These are phyloP conservation scores for Urtica urens DNA, from an alignment of 306 rosid species.

Conservation along the genomic window DNA sequence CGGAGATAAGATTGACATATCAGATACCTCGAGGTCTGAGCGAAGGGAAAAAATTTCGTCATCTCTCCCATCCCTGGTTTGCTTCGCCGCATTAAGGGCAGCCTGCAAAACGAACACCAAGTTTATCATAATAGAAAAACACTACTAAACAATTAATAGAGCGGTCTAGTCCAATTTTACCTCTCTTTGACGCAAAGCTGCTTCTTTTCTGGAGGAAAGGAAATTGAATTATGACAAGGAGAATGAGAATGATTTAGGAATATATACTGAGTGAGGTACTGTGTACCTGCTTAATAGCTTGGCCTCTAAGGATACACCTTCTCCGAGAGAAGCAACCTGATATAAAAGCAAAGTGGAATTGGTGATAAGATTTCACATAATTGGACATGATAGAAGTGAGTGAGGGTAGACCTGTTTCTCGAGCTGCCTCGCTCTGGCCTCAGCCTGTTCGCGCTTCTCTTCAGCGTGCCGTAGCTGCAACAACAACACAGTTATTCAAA, in stretches of 20 bases:
- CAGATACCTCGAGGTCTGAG: constrained; percentile 81
- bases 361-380: too few species aligned
- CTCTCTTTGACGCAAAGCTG: constrained; percentile 91
- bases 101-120: constrained; percentile 49
- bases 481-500: constrained; percentile 21
- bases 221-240: constrained; percentile 22
- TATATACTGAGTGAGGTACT: too few species aligned
- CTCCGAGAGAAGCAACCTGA: constrained; percentile 94
- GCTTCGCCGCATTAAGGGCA: constrained; percentile 89
- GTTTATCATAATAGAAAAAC: too few species aligned
- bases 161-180: constrained; percentile 33
- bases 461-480: constrained; percentile 72
- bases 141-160: too few species aligned
- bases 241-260: too few species aligned
- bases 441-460: constrained; percentile 71
- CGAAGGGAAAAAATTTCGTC: constrained; percentile 71
- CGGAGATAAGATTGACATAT: too few species aligned
- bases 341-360: constrained; percentile 4
- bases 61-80: constrained; percentile 60
- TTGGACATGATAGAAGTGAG: constrained; percentile 6
- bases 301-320: constrained; percentile 94
- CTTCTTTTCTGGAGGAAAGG: constrained; percentile 81
- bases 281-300: constrained; percentile 75
- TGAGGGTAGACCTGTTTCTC: constrained; percentile 99
- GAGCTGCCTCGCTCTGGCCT: constrained; percentile 79